These are phyloP conservation scores for Papiliotrema nemorosa DNA, from an alignment of 1,284 basidiomycete genomes.

Conservation along the genomic window DNA sequence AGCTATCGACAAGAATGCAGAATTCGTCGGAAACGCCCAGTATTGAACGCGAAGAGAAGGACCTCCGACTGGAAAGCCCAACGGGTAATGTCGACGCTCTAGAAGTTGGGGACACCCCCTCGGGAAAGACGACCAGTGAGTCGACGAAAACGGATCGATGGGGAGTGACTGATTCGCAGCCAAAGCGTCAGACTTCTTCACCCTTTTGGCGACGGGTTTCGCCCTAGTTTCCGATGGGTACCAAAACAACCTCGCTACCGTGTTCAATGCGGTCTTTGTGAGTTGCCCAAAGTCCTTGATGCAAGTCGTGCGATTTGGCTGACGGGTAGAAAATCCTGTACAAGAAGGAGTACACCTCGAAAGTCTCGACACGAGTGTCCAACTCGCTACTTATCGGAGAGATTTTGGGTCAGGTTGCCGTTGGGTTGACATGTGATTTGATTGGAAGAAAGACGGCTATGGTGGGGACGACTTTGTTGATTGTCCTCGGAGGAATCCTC, in stretches of 20 bases:
- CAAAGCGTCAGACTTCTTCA: conserved; percentile 11
- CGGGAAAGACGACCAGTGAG: too few relatives aligned
- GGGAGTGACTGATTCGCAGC: neutral
- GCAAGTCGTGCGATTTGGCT: neutral
- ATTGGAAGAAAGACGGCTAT: conserved; percentile 69
- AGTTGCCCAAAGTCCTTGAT: conserved; percentile 7
- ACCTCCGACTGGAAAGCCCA: too few relatives aligned
- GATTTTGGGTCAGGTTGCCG: conserved; percentile 25
- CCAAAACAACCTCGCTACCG: conserved; percentile 32
- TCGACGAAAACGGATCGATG: neutral
- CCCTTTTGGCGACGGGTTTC: conserved; percentile 31
- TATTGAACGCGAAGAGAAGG: too few relatives aligned
- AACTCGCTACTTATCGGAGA: conserved; percentile 69
- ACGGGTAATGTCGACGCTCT: too few relatives aligned
- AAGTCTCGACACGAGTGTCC: conserved; percentile 65
- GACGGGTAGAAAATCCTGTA: conserved; percentile 53
- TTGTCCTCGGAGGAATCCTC: conserved; percentile 67
- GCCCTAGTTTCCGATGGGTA: conserved; percentile 47
- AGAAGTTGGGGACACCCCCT: too few relatives aligned
- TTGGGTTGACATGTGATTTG: conserved; percentile 65
- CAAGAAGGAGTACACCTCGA: conserved; percentile 58
- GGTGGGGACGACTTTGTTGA: conserved; percentile 64
- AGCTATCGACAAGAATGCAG: too few relatives aligned
- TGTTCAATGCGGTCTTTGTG: conserved; percentile 30
- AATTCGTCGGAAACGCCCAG: too few relatives aligned